Evolutionary conservation across 2,329 filamentous ascomycete species (phyloP).

Genomic region (Aureobasidium zeae): DNA sequence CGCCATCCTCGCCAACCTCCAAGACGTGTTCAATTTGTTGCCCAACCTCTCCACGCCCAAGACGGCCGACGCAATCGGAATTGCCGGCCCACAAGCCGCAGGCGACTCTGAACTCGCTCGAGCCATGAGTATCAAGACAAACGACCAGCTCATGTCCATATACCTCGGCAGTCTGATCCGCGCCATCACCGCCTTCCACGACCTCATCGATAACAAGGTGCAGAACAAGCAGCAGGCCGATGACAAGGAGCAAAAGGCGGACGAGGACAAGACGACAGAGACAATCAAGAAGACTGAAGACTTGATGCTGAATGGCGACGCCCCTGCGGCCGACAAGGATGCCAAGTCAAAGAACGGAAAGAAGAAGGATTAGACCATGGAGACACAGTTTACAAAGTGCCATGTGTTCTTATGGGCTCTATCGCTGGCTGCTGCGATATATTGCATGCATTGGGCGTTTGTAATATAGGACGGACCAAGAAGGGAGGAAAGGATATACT

Average conservation of each 20-base stretch:
- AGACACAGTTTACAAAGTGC: constrained; percentile 4
- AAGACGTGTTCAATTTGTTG: constrained; percentile 97
- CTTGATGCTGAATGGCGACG: constrained; percentile 46
- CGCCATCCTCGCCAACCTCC: constrained; percentile 92
- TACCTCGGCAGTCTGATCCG: constrained; percentile 94
- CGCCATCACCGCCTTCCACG: constrained; percentile 97
- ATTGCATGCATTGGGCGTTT: constrained; percentile 12
- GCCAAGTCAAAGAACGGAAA: constrained; percentile 42
- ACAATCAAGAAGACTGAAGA: constrained; percentile 54
- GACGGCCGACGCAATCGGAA: constrained; percentile 41
- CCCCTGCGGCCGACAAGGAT: constrained; percentile 34
- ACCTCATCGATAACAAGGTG: constrained; percentile 99
- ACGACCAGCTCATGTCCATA: constrained; percentile 97
- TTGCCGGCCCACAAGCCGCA: constrained; percentile 47
- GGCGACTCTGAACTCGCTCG: constrained; percentile 82
- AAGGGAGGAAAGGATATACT: neutral
- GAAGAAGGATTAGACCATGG: constrained; percentile 35
- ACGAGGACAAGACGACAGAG: constrained; percentile 47
- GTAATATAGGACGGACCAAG: constrained; percentile 15
- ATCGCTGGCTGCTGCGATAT: neutral
- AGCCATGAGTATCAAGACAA: constrained; percentile 98
- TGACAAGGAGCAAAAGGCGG: constrained; percentile 79
- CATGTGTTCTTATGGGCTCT: neutral
- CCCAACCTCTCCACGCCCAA: constrained; percentile 85
- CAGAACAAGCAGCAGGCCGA: constrained; percentile 96